Evolutionary conservation across 2,329 filamentous ascomycete genomes (phyloP), one percentile per base, ranked within the genome.

Genomic region (Colletotrichum sp.): DNA sequence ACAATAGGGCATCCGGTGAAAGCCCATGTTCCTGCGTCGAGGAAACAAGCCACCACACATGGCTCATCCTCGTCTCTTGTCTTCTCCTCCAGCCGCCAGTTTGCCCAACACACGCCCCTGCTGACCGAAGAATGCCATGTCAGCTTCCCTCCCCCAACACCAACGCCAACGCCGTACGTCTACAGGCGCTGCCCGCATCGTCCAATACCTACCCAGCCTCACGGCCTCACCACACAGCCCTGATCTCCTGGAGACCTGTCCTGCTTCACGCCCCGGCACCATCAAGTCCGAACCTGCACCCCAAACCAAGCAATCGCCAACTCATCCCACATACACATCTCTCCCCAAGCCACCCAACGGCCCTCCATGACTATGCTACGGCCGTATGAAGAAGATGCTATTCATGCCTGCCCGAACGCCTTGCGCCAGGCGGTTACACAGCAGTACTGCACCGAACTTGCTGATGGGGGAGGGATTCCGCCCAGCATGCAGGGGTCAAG

Each of bases 1-100:
- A 75, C 57, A 57, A 75, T 64, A 30, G n/a, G 8, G 36, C 30
- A 59, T 30, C 57, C 28, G 4, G 43, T 21, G 16, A 26, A 34
- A n/a, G 34, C 73, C 26, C 32, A 16, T 32, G 55, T 75, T 68
- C 69, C 69, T 75, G 71, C 67, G 26, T 72, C 32, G 73, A 64
- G 63, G 26, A 32, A 72, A 72, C 57, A 72, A 72, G 55, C 21
- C 24, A 34, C n/a, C 52, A 26, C 67, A 13, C 43, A 71, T 34
- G 48, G 18, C 34, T 30, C 48, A 14, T 10, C n/a, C 32, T 21
- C 21, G 6, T 30, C 36, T 16, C 21, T 21, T 26, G 34, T 36
- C 18, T 34, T 60, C 36, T 39, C 39, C 12, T 39, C 55, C 24
- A 28, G 21, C 48, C 24, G 43, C 48, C 14, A n/a, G 39, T 67